These are phyloP conservation scores for Cucurbita argyrosperma DNA, from an alignment of 306 rosid genomes.

Conservation along the genomic window DNA sequence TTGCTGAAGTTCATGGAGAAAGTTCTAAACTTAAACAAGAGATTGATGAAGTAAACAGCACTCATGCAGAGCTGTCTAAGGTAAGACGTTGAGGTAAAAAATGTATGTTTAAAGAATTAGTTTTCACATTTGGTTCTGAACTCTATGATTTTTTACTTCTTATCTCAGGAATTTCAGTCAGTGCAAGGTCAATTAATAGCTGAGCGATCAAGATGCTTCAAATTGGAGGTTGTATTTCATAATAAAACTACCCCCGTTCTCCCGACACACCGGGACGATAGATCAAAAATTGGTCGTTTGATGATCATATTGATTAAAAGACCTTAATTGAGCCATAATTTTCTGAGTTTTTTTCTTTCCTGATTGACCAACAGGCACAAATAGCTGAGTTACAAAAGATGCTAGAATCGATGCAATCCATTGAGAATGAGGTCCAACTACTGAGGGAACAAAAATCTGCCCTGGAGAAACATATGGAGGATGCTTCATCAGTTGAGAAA, in stretches of 20 bases:
- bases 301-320: background rate
- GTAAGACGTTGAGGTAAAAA: slow-evolving; percentile 20
- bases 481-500: slow-evolving; percentile 43
- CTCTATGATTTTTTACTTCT: slow-evolving; percentile 5
- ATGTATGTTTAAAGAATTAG: background rate
- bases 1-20: slow-evolving; percentile 40
- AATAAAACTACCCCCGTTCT: background rate
- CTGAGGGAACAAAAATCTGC: slow-evolving; percentile 73
- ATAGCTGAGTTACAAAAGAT: slow-evolving; percentile 61
- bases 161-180: slow-evolving; percentile 74
- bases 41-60: slow-evolving; percentile 50
- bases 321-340: background rate
- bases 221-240: slow-evolving; percentile 51
- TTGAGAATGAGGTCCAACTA: slow-evolving; percentile 64
- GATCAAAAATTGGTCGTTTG: background rate
- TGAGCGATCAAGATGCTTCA: slow-evolving; percentile 95
- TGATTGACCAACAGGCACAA: slow-evolving; percentile 54
- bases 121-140: background rate
- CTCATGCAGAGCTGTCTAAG: slow-evolving; percentile 81
- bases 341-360: background rate
- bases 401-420: slow-evolving; percentile 62
- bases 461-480: slow-evolving; percentile 54
- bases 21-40: slow-evolving; percentile 10
- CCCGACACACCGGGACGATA: background rate
- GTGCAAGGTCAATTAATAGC: slow-evolving; percentile 83